Evolutionary conservation across 192 early-diverging fungal genomes (phyloP), one percentile per base, ranked within the genome.

Genomic region (Backusella tuberculispora): DNA sequence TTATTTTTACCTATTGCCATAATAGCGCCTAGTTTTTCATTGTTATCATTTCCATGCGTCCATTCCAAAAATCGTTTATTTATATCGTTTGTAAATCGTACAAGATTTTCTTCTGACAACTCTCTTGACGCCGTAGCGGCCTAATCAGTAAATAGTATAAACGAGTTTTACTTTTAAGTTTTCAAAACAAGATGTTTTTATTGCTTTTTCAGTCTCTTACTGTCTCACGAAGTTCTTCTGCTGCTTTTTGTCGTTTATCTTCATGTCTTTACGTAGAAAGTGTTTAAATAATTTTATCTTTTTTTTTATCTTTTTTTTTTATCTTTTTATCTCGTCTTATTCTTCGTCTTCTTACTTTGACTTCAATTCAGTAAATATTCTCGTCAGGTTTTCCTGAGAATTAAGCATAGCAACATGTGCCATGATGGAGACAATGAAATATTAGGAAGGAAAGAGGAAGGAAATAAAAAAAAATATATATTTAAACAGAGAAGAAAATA

Each of bases 1-100:
- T 5, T 38, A 21, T 42, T 6, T 79, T 56, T 84, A 94, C 92
- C 94, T 67, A 96, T 94, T 41, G 92, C 92, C 38, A 92, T 76
- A 67, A 96, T 91, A 37, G 92, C 94, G 21, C 91, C 92, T 21
- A 95, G 84, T 77, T 94, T 95, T 77, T 95, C 92, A 50, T 87
- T 81, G 72, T 85, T 90, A 66, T 95, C 93, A 24, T 80, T 86
- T 68, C 88, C 88, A 72, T 94, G 89, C 29, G 95, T 88, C 3
- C 94, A 83, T 75, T 94, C 91, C 83, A 92, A 95, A 48, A 96
- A 93, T 12, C 89, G 84, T 66, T 88, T 84, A 80, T 95, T 93
- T 63, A 96, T 86, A 45, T 96, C 93, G 71, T 88, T 91, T 53
- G 90, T 89, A 74, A 96, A 93, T 75, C 89, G 88, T 44, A 88